Percentiles rank a stretch among this genome's conserved stretches.
Conservation (phyloP, 805 yeast genomes). For the Kuraishia piskuri region DNA sequence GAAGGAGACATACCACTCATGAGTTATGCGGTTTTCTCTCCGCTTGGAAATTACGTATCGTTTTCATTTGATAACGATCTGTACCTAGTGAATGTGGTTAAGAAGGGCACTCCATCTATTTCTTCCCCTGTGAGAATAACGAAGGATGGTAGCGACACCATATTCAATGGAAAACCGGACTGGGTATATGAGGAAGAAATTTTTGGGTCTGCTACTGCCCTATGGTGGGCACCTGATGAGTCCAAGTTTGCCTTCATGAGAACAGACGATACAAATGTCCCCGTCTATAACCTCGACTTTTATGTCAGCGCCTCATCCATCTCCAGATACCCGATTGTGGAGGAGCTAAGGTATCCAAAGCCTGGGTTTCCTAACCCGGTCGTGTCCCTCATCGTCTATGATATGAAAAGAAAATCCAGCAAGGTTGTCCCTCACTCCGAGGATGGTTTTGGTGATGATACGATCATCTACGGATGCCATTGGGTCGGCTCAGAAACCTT, state of each 20-base stretch:
- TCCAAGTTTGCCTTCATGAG: constrained; percentile 43
- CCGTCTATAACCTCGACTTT: constrained; percentile 39
- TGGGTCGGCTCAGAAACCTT: constrained; percentile 48
- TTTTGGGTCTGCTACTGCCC: constrained; percentile 42
- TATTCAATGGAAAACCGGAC: constrained; percentile 66
- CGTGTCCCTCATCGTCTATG: constrained; percentile 36
- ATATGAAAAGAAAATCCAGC: constrained; percentile 8
- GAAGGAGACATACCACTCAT: constrained; percentile 22
- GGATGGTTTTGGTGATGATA: constrained; percentile 31
- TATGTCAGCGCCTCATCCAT: constrained; percentile 23
- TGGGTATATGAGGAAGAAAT: constrained; percentile 88
- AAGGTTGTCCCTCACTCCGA: constrained; percentile 13
- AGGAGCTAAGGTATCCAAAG: constrained; percentile 56
- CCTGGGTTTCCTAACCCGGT: constrained; percentile 61
- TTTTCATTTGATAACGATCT: constrained; percentile 51
- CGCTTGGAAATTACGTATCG: constrained; percentile 44
- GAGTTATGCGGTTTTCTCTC: constrained; percentile 58
- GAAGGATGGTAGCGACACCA: constrained; percentile 39
- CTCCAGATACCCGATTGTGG: constrained; percentile 35
- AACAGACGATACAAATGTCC: constrained; percentile 54
- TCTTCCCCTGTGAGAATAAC: constrained; percentile 28
- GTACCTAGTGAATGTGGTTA: constrained; percentile 20
- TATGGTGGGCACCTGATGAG: constrained; percentile 73
- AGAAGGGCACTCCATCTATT: constrained; percentile 9
- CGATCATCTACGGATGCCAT: constrained; percentile 49